Evolutionary conservation across 2,329 filamentous ascomycete genomes (phyloP), one percentile per base, ranked within the genome.

Genomic region (Sarocladium kiliense): DNA sequence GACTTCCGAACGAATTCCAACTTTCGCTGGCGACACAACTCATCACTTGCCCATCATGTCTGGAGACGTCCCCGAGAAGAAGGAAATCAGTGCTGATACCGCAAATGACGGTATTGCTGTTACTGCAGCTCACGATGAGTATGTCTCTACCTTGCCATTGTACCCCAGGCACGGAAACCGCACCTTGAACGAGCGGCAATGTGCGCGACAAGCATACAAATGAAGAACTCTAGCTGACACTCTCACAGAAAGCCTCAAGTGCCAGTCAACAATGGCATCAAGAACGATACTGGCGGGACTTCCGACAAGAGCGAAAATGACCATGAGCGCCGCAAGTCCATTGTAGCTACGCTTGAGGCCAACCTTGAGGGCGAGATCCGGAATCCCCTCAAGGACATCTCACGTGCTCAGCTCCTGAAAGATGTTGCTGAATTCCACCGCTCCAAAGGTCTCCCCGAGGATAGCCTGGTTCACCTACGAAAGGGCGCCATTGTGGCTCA

Each of bases 351-450:
- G 9, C 55, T 66, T 32, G 49, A 56, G 11, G 57, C 64, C 14
- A 62, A 62, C 27, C 14, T 62, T 26, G 62, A 64, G 54, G 66
- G 64, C 51, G 68, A 70, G 39, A 67, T 69, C 37, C 62, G 62
- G 26, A 86, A 85, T 39, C 70, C 70, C 0, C 65, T 87, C 2
- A 75, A 71, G 2, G 78, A 75, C 0, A 73, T 86, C 7, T 72
- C 77, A 2, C 73, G 75, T 26, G 71, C 78, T 1, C 67, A 77
- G 54, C 74, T 87, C 14, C 65, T 85, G 37, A 65, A 68, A 19
- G 73, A 82, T 57, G 82, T 86, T 2, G 73, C 80, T 42, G 64
- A 69, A 0, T 86, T 85, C 63, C 80, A 78, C 42, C 58, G 64
- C 3, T 66, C 76, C n/a, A 74, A 76, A 51, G 73, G 72, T 9